phyloP scores from a whole-genome alignment of 148 eudicot genomes.

The Spergularia marina region DNA sequence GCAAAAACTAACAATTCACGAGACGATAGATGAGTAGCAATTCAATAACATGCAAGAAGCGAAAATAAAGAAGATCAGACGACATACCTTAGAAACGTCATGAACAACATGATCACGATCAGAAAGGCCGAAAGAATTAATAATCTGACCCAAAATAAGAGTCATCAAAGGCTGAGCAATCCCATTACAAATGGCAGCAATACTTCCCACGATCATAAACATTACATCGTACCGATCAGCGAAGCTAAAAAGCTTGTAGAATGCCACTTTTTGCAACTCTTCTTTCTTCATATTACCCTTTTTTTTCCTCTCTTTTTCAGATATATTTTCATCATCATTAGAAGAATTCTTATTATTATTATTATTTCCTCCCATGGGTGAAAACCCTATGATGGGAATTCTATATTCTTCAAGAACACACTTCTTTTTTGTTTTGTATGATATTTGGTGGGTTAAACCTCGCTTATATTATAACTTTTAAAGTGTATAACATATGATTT shows the following conservation, averaged over 20 bases:
- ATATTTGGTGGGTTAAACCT: too few relatives aligned
- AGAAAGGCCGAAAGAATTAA: conserved; percentile 56
- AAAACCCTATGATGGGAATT: background rate
- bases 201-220: conserved; percentile 57
- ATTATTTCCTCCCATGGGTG: background rate
- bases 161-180: conserved; percentile 71
- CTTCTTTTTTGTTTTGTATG: too few relatives aligned
- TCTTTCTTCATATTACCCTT: background rate
- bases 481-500: too few relatives aligned
- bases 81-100: conserved; percentile 63
- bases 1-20: background rate
- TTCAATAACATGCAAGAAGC: background rate
- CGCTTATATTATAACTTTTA: too few relatives aligned
- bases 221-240: conserved; percentile 47
- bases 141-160: conserved; percentile 48
- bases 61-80: background rate
- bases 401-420: too few relatives aligned
- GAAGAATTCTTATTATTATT: background rate
- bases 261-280: conserved; percentile 42
- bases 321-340: background rate
- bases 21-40: background rate
- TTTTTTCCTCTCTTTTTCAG: background rate
- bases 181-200: conserved; percentile 53
- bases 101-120: conserved; percentile 40
- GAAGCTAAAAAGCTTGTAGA: conserved; percentile 48